phyloP scores from a whole-genome alignment of 208 protist genomes.

The Trypanosoma platydactyli region DNA sequence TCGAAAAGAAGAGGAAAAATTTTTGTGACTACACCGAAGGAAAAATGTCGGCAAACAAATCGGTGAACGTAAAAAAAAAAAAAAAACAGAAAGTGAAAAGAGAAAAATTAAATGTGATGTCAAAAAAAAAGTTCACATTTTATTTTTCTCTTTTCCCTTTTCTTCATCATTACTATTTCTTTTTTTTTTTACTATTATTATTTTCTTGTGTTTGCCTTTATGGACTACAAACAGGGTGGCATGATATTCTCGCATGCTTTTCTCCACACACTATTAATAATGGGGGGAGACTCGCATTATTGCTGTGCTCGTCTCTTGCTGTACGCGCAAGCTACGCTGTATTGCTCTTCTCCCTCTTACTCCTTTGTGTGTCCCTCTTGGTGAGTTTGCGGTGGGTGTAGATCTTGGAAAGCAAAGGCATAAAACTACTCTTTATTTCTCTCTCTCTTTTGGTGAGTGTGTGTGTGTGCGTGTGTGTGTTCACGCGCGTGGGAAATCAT shows the following conservation, averaged over 20 bases:
- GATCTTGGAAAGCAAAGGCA: no score
- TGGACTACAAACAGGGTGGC: no score
- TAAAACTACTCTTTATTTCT: no score
- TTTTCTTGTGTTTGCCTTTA: no score
- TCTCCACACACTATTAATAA: background rate
- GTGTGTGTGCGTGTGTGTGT: background rate
- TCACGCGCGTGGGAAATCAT: background rate
- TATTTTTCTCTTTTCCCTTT: constrained; percentile 3
- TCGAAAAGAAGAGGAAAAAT: background rate
- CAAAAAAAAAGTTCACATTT: background rate
- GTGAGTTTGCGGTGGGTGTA: background rate
- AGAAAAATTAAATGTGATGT: no score
- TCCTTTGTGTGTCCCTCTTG: background rate
- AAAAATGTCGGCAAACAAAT: no score
- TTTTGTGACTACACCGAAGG: constrained; percentile 1
- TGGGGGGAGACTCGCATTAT: no score
- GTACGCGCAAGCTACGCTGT: background rate
- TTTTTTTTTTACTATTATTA: constrained; percentile 31
- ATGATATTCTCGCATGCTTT: constrained; percentile 13
- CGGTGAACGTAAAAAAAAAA: no score
- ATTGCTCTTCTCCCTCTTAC: constrained; percentile 17
- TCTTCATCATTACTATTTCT: background rate
- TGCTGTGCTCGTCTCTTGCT: no score
- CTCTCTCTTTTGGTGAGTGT: background rate
- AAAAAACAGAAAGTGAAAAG: no score